Evolutionary conservation across 208 protist genomes (phyloP).

Genomic region (Leishmania gerbilli): DNA sequence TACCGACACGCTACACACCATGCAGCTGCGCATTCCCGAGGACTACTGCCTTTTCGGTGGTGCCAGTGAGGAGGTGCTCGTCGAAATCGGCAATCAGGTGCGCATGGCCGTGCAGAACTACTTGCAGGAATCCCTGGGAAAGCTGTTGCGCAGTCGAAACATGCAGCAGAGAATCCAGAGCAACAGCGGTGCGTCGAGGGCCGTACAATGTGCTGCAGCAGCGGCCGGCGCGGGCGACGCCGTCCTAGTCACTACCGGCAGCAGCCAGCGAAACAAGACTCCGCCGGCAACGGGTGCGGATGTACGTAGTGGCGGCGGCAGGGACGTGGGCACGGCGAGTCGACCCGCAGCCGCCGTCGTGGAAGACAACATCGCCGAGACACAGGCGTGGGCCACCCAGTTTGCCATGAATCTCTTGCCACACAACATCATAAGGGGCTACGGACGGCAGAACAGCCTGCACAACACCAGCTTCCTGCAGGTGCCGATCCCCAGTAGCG

Average conservation of each 20-base stretch:
- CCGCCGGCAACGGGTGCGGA: not conserved
- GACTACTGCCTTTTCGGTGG: conserved; percentile 70
- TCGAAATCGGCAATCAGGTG: conserved; percentile 46
- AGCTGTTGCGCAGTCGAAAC: conserved; percentile 1
- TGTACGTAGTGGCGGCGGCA: not conserved
- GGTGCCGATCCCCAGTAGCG: conserved; percentile 8
- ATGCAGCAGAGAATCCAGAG: not conserved
- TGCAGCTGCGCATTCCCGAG: conserved; percentile 59
- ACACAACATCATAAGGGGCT: conserved; percentile 2
- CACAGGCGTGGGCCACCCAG: conserved; percentile 3
- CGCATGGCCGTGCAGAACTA: conserved; percentile 71
- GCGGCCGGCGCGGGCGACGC: not conserved
- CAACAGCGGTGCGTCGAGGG: not conserved
- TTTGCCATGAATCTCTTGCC: not conserved
- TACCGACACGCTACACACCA: conserved; percentile 42
- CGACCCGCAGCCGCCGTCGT: not conserved
- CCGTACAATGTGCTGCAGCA: not conserved
- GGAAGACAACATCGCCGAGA: conserved; percentile 3
- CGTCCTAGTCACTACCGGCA: not conserved
- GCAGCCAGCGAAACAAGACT: not conserved
- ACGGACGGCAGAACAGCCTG: not conserved
- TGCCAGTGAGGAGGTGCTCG: conserved; percentile 1
- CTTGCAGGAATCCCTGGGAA: conserved; percentile 21
- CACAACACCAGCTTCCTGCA: conserved; percentile 16
- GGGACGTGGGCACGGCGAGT: not conserved